Conservation (phyloP, 768 basidiomycete genomes). For the Terana coerulea region DNA sequence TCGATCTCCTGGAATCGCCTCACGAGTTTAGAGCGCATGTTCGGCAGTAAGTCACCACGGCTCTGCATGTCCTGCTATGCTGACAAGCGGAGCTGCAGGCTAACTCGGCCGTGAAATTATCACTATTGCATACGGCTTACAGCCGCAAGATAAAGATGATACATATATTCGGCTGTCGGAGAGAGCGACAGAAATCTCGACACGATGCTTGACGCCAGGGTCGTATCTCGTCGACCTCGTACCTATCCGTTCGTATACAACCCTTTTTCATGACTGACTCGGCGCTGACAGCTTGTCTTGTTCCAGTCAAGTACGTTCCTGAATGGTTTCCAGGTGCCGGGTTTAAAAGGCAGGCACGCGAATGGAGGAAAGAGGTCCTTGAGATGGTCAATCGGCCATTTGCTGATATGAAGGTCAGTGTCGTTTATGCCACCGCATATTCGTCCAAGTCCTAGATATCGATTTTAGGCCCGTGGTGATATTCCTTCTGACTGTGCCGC, state of each 20-base stretch:
- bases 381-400: conserved; percentile 10
- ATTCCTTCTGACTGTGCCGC: conserved; percentile 1
- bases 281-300: too few species aligned
- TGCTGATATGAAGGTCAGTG: conserved; percentile 9
- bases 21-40: conserved; percentile 10
- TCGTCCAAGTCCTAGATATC: not conserved
- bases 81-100: conserved; percentile 5
- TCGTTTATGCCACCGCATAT: not conserved
- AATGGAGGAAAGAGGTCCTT: conserved; percentile 4
- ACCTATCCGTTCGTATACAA: not conserved
- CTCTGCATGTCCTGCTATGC: not conserved
- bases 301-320: conserved; percentile 20
- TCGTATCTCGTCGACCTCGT: conserved; percentile 13
- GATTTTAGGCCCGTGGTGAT: not conserved
- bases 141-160: conserved; percentile 14
- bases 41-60: conserved; percentile 8
- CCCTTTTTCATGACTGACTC: not conserved
- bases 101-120: conserved; percentile 14
- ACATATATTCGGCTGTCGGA: conserved; percentile 15
- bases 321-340: conserved; percentile 21
- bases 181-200: conserved; percentile 6
- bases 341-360: conserved; percentile 14
- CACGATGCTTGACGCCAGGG: conserved; percentile 5
- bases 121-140: conserved; percentile 13
- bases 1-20: conserved; percentile 1